These are phyloP conservation scores for Lavandula angustifolia DNA, from an alignment of 257 asterid species.

Conservation along the genomic window DNA sequence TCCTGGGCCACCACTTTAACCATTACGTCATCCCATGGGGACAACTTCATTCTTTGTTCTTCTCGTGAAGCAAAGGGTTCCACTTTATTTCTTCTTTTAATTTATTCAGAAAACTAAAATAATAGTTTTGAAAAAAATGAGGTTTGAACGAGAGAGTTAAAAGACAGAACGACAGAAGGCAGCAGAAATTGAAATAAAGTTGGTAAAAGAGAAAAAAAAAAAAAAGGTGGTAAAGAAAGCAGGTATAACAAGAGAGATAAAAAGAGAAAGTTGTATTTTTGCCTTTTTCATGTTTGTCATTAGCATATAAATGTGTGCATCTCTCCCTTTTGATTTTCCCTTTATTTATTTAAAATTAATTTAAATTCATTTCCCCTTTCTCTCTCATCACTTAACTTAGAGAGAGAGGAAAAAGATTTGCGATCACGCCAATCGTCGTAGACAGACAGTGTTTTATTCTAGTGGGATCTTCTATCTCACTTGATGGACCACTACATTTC, in stretches of 20 bases:
- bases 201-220: slow-evolving; percentile 30
- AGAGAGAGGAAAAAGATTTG: too few species aligned
- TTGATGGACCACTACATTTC: too few species aligned
- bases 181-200: slow-evolving; percentile 55
- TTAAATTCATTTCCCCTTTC: background rate
- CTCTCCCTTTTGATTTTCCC: slow-evolving; percentile 13
- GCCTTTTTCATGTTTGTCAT: slow-evolving; percentile 61
- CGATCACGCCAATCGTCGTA: too few species aligned
- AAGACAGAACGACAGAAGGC: slow-evolving; percentile 25
- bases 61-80: slow-evolving; percentile 2
- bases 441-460: too few species aligned
- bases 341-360: background rate
- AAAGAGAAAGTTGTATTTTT: slow-evolving; percentile 38
- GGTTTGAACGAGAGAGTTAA: slow-evolving; percentile 4
- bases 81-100: background rate
- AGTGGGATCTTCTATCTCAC: too few species aligned
- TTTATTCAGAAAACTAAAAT: background rate
- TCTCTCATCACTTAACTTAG: background rate
- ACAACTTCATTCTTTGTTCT: background rate
- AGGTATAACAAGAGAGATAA: slow-evolving; percentile 41
- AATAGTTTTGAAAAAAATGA: background rate
- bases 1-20: too few species aligned
- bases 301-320: slow-evolving; percentile 46
- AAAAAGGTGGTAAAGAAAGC: slow-evolving; percentile 32
- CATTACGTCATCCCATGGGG: too few species aligned